phyloP scores from a whole-genome alignment of 129 eudicot genomes.

The Centaurea solstitialis region DNA sequence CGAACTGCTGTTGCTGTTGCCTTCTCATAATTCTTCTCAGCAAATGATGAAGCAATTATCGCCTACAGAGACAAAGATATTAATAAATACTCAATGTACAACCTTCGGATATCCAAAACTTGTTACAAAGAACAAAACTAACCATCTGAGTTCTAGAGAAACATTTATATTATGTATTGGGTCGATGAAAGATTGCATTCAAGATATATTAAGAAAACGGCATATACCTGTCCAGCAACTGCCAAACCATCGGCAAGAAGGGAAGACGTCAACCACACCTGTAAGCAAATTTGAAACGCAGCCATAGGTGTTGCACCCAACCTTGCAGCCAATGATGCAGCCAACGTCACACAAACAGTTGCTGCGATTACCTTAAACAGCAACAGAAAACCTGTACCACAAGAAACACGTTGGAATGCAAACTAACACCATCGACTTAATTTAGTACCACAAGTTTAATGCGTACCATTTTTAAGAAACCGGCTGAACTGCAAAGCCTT shows the following conservation, averaged over 20 bases:
- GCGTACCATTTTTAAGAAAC: slow-evolving; percentile 77
- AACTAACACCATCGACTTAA: neutral
- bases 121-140: neutral
- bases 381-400: slow-evolving; percentile 49
- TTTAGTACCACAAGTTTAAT: neutral
- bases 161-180: neutral
- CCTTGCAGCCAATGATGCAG: slow-evolving; percentile 81
- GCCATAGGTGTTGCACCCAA: slow-evolving; percentile 74
- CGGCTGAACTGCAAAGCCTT: slow-evolving; percentile 60
- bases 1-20: slow-evolving; percentile 76
- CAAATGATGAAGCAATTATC: slow-evolving; percentile 88
- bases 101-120: neutral
- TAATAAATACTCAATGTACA: neutral
- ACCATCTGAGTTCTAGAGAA: neutral
- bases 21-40: slow-evolving; percentile 79
- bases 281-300: slow-evolving; percentile 86
- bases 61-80: slow-evolving; percentile 46
- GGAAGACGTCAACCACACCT: slow-evolving; percentile 85
- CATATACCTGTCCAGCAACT: slow-evolving; percentile 82
- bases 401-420: neutral
- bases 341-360: slow-evolving; percentile 77
- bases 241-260: slow-evolving; percentile 95
- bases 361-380: slow-evolving; percentile 74
- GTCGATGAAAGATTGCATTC: neutral
- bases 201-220: neutral